Base-by-base conservation (phyloP, 345 rosid genomes). In the Ceriops decandra region DNA sequence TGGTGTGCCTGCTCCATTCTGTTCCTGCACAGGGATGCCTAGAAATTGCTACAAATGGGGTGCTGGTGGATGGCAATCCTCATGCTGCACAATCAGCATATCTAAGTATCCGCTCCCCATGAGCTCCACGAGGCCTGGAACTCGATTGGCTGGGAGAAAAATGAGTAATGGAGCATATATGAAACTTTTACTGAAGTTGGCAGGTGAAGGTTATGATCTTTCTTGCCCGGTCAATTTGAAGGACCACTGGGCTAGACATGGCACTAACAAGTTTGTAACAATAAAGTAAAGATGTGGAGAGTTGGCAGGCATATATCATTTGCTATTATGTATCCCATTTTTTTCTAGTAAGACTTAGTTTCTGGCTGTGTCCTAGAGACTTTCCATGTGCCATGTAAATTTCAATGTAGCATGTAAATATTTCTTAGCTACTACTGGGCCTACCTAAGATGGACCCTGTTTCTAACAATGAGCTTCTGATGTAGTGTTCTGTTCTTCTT, bases 41-140 rank as follows among this genome's bases (percentile, higher is more conserved):
- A 79, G 80, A 73, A 78, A 77, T 53, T 87, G 92, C 80, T 83
- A 84, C 83, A 83, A 80, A 71, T 87, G 90, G 89, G 95, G 89
- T 32, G 77, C 83, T 62, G 83, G 89, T 24, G 85, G 92, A 30
- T 85, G 96, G 90, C 92, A 89, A 74, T 87, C 92, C 60, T 84
- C 89, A 0, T 89, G 92, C 49, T 89, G 92, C 80, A 87, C 85
- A 30, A 77, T 68, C 5, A 80, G 67, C 32, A 73, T 87, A 70
- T 87, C 87, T 17, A 77, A 81, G 36, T 82, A 79, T 69, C 89
- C 90, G 47, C 89, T 85, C 6, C 96, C 95, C 24, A 74, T 83
- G 84, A 87, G 82, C 61, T 24, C 85, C 57, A 82, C 83, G 19
- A 84, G 83, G 71, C 92, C 83, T 0, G 78, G 85, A 66, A 60